Conservation (phyloP, 257 asterid species). For the Anisodus tanguticus region DNA sequence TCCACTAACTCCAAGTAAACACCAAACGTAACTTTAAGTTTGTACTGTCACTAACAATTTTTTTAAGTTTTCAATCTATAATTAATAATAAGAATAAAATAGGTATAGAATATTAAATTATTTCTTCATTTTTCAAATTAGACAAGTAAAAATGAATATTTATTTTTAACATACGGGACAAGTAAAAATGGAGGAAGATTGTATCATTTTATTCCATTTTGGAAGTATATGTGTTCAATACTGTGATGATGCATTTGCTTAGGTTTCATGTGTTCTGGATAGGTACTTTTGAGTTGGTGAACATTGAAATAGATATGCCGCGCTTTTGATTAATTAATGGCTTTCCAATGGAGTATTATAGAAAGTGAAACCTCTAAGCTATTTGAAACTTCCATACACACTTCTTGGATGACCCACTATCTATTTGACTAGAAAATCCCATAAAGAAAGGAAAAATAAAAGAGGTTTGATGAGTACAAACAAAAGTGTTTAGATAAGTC, state of each 20-base stretch:
- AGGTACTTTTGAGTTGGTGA: not conserved
- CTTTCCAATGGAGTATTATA: not conserved
- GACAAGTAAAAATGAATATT: too few relatives aligned
- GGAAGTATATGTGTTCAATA: too few relatives aligned
- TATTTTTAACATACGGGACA: too few relatives aligned
- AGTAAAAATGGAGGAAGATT: too few relatives aligned
- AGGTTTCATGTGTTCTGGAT: not conserved
- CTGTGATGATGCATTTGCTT: slow-evolving; percentile 10
- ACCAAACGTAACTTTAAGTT: not conserved
- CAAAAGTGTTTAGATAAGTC: not conserved
- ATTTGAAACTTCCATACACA: slow-evolving; percentile 2
- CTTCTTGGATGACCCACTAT: not conserved
- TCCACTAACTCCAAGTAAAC: not conserved
- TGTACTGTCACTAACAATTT: too few relatives aligned
- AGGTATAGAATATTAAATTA: too few relatives aligned
- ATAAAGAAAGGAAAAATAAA: not conserved
- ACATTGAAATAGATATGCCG: not conserved
- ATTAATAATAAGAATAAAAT: too few relatives aligned
- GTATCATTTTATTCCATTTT: too few relatives aligned
- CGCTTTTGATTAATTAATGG: too few relatives aligned
- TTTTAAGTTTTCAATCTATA: too few relatives aligned
- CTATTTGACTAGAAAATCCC: not conserved
- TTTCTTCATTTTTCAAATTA: too few relatives aligned
- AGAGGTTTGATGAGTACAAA: slow-evolving; percentile 2
- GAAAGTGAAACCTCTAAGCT: not conserved